Evolutionary conservation across 495 filamentous ascomycete species (phyloP).

Genomic region (Aspergillus olivimuriae): DNA sequence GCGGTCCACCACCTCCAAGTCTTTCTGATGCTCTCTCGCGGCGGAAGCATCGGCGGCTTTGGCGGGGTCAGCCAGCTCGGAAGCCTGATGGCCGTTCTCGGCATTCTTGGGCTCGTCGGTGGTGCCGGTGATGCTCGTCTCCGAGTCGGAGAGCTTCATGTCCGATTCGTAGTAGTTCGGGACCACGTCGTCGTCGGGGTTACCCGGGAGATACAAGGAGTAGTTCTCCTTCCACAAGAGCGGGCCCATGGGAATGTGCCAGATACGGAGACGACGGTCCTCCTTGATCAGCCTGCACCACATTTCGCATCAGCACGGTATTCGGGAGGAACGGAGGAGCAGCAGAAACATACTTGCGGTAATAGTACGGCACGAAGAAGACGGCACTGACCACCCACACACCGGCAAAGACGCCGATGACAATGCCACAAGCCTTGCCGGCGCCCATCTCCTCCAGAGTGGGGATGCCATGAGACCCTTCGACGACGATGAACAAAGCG

Average conservation of each 20-base stretch:
- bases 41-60: no score
- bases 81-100: constrained; percentile 42
- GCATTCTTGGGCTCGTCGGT: constrained; percentile 26
- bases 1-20: no score
- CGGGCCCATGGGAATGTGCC: constrained; percentile 46
- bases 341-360: no score
- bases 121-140: constrained; percentile 25
- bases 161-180: constrained; percentile 52
- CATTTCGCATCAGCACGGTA: no score
- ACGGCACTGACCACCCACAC: constrained; percentile 44
- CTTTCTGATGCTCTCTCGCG: no score
- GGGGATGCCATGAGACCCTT: constrained; percentile 52
- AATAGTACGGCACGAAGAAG: constrained; percentile 60
- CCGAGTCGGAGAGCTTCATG: no score
- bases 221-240: no score
- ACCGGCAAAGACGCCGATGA: constrained; percentile 46
- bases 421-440: constrained; percentile 51
- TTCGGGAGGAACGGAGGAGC: no score
- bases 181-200: constrained; percentile 39
- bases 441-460: constrained; percentile 49
- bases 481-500: constrained; percentile 58
- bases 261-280: constrained; percentile 49
- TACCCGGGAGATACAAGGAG: constrained; percentile 33
- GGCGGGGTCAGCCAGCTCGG: no score
- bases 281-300: no score